These are phyloP conservation scores for Coniochaeta prunicola DNA, from an alignment of 2,329 filamentous ascomycete genomes.

Conservation along the genomic window DNA sequence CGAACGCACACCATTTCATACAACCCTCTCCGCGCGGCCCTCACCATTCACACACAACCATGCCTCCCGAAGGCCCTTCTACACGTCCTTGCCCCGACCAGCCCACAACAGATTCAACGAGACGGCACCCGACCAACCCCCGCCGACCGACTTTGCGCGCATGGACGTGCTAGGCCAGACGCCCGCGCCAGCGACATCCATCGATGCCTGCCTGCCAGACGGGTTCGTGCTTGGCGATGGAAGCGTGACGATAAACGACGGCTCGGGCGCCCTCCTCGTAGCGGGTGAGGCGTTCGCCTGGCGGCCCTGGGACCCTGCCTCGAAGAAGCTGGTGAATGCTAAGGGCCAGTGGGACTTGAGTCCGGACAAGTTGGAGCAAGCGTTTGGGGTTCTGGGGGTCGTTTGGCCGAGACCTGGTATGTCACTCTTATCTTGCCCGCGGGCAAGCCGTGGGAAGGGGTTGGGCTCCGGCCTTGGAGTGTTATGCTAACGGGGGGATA, in stretches of 20 bases:
- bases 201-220: slow-evolving; percentile 74
- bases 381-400: slow-evolving; percentile 68
- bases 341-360: slow-evolving; percentile 69
- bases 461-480: background rate
- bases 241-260: slow-evolving; percentile 53
- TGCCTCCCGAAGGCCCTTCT: background rate
- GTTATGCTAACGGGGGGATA: too few relatives aligned
- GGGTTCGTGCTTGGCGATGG: slow-evolving; percentile 87
- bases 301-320: slow-evolving; percentile 65
- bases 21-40: background rate
- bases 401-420: slow-evolving; percentile 85
- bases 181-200: slow-evolving; percentile 69
- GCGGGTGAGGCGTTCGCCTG: slow-evolving; percentile 84
- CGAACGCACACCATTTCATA: background rate
- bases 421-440: too few relatives aligned
- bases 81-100: background rate
- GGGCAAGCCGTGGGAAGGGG: background rate
- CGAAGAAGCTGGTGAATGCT: slow-evolving; percentile 52
- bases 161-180: slow-evolving; percentile 74
- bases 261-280: slow-evolving; percentile 69
- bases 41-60: background rate
- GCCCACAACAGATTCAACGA: slow-evolving; percentile 9
- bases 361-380: slow-evolving; percentile 46
- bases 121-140: slow-evolving; percentile 22
- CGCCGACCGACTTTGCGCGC: slow-evolving; percentile 57